Evolutionary conservation across 1,284 basidiomycete genomes (phyloP).

Genomic region (Trichosporon inkin): DNA sequence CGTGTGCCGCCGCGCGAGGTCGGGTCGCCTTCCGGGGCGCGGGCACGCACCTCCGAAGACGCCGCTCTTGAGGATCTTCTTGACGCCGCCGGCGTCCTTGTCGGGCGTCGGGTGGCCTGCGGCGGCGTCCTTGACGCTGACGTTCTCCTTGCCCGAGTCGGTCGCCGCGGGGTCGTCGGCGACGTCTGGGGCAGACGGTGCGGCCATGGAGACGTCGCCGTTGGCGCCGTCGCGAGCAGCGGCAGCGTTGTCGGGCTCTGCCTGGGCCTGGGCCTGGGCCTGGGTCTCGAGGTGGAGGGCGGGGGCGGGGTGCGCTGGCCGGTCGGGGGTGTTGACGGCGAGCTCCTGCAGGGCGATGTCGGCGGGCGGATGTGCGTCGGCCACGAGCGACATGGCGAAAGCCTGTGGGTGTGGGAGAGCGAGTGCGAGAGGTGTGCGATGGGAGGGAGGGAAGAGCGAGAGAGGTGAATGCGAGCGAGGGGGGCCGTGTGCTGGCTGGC

Average conservation of each 20-base stretch:
- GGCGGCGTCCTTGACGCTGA: slow-evolving; percentile 16
- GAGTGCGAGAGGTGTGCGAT: not conserved
- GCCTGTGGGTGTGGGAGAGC: not conserved
- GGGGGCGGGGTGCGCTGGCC: not conserved
- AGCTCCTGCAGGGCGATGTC: slow-evolving; percentile 4
- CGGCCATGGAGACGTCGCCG: slow-evolving; percentile 8
- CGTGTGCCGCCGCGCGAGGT: not conserved
- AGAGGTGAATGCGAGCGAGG: not conserved
- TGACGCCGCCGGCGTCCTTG: slow-evolving; percentile 33
- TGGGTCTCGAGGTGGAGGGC: not conserved
- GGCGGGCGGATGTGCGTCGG: slow-evolving; percentile 1
- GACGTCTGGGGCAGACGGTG: not conserved
- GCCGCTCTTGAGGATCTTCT: slow-evolving; percentile 44
- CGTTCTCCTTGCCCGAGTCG: slow-evolving; percentile 15
- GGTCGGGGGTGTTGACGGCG: not conserved
- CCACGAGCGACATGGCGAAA: slow-evolving; percentile 10
- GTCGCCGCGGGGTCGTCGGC: not conserved
- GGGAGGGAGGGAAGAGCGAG: not conserved
- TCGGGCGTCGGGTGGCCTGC: slow-evolving; percentile 9
- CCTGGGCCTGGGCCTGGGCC: not conserved
- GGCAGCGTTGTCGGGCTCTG: slow-evolving; percentile 1
- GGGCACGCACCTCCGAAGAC: slow-evolving; percentile 42
- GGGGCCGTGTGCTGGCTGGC: too few relatives aligned
- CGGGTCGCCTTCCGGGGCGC: not conserved
- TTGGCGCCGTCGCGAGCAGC: not conserved